phyloP scores from a whole-genome alignment of 352 stramenopile species.

The Saprolegnia parasitica region DNA sequence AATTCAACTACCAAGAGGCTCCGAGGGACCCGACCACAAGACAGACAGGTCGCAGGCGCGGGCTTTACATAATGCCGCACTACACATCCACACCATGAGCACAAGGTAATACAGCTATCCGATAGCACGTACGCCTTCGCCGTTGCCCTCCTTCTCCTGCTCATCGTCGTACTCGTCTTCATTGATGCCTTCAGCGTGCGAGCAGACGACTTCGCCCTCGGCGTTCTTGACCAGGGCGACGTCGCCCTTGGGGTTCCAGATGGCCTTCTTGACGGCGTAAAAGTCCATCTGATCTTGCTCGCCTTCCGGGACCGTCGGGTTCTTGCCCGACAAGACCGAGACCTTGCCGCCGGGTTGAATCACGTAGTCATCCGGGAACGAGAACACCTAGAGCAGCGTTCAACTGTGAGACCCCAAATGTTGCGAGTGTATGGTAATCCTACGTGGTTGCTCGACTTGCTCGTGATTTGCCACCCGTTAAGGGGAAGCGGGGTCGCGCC shows the following conservation, averaged over 20 bases:
- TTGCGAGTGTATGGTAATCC: neutral
- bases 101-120: neutral
- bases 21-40: neutral
- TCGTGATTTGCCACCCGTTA: conserved; percentile 53
- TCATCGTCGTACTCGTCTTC: conserved; percentile 26
- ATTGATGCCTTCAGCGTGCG: conserved; percentile 23
- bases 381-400: conserved; percentile 18
- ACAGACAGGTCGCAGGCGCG: conserved; percentile 1
- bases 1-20: conserved; percentile 4
- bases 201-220: conserved; percentile 38
- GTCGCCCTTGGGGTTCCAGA: conserved; percentile 60
- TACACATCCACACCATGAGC: conserved; percentile 16
- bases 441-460: conserved; percentile 34
- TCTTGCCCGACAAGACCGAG: conserved; percentile 71
- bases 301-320: conserved; percentile 35
- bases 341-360: conserved; percentile 64
- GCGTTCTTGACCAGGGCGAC: conserved; percentile 57
- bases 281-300: conserved; percentile 66
- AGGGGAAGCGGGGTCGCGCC: conserved; percentile 53
- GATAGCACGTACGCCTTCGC: conserved; percentile 43
- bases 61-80: conserved; percentile 45
- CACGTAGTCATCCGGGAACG: conserved; percentile 31
- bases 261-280: conserved; percentile 78
- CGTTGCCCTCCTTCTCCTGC: neutral
- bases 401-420: neutral